Evolutionary conservation across 305 asterid genomes (phyloP), one percentile per base, ranked within the genome.

Genomic region (Fraxinus greggii): DNA sequence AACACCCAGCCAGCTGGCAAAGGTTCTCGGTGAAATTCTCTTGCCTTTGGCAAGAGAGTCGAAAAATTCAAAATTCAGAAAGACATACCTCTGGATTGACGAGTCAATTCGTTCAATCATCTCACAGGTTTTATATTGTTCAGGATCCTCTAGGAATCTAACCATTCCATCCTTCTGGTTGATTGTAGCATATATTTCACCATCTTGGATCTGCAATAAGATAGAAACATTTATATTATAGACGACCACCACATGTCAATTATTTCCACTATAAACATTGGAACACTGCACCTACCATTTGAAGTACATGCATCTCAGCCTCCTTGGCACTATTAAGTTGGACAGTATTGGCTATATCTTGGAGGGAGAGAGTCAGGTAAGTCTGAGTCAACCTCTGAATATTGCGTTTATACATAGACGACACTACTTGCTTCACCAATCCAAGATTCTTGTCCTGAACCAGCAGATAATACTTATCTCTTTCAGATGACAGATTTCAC

Each of bases 151-250:
- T 40, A 96, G 90, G 90, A 96, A 96, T 86, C 99, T 91, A 86
- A 96, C 99, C 99, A 96, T 96, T 80, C 99, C 99, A 83, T 96
- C 99, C 89, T 96, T 96, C 90, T 94, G 98, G 90, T 96, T 96
- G 82, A 96, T 96, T 31, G 94, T 90, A 33, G 99, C 99, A 92
- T 86, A 90, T 83, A 96, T 96, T 70, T 96, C 98, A n/a, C 99
- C 98, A 84, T 88, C 97, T 87, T 96, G 95, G 86, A 96, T 96
- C 99, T 96, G 84, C 48, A 79, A 69, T 75, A 78, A 78, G 74
- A 77, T 54, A 75, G 10, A 38, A 48, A 83, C 26, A 74, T 23
- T 23, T 48, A 67, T 21, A 74, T 61, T 74, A 17, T 78, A 78
- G 67, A 56, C 79, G 63, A 80, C 59, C 1, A 33, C 35, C 24